Evolutionary conservation across 768 basidiomycete genomes (phyloP), one percentile per base, ranked within the genome.

Genomic region (Suillus spraguei): DNA sequence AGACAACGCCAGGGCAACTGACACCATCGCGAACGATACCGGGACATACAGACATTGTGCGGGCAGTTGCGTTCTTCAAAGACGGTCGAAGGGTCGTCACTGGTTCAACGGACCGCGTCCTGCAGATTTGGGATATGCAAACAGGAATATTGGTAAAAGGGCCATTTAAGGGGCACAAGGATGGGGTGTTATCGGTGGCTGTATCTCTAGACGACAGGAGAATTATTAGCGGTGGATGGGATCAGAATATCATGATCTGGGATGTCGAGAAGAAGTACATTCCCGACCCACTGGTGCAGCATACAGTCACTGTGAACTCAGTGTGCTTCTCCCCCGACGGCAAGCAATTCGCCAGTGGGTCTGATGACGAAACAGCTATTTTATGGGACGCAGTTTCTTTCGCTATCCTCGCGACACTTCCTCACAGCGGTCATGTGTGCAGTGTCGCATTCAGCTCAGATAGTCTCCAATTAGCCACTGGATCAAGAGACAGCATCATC

Each of bases 11-110:
- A 24, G 47, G 47, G 47, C n/a, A 24, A 24, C n/a, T 24, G 32
- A 9, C 28, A 17, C 14, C 50, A 32, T 17, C 28, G 28, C 24
- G 6, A 16, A 52, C 17, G 7, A 52, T 32, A 17, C 28, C 3
- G 17, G 71, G 72, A 1, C 72, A 73, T 61, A 67, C 67, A 11
- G 69, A 72, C 66, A 69, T 66, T 16, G 71, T 73, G 59, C 60
- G 67, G 36, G 67, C 62, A n/a, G 63, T 72, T 63, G 71, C 72
- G 39, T 74, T 73, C 69, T 28, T 28, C 28, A 28, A 28, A 28
- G 28, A 28, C 28, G 28, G 28, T 28, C 28, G 28, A 28, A 28
- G 60, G 53, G 61, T 68, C 7, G 72, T 47, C 64, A 70, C 64
- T 62, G 70, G 71, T 0, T 73, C 72, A 3, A 71, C 67, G 66